Percentiles rank a stretch among this genome's conserved stretches.
Conservation (phyloP, 2,329 filamentous ascomycete species). For the Fusarium keratoplasticum region DNA sequence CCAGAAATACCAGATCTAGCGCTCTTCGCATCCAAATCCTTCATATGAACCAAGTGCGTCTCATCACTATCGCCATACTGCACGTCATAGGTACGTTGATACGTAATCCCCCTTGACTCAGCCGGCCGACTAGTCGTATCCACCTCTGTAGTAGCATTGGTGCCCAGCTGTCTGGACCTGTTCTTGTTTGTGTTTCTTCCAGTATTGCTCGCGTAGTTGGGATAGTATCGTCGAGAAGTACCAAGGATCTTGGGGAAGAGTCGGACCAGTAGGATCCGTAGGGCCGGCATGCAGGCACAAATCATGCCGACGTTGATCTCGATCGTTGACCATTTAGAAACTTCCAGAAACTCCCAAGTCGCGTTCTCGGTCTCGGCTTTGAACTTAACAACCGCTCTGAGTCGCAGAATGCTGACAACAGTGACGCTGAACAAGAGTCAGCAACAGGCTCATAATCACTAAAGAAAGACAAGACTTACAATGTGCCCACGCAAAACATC, state of each 20-base stretch:
- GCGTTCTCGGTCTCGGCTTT: slow-evolving; percentile 46
- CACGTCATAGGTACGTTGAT: slow-evolving; percentile 50
- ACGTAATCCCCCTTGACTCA: slow-evolving; percentile 46
- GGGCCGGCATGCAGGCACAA: slow-evolving; percentile 53
- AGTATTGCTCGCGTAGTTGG: slow-evolving; percentile 35
- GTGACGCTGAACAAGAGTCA: slow-evolving; percentile 46
- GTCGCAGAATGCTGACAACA: slow-evolving; percentile 53
- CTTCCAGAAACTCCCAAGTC: slow-evolving; percentile 50
- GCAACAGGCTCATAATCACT: not conserved
- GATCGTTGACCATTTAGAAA: slow-evolving; percentile 51
- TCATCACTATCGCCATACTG: slow-evolving; percentile 51
- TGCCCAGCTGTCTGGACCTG: slow-evolving; percentile 26
- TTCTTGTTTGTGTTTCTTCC: slow-evolving; percentile 16
- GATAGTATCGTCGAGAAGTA: slow-evolving; percentile 46
- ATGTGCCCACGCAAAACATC: slow-evolving; percentile 64
- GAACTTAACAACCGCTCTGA: slow-evolving; percentile 49
- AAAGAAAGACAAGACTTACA: slow-evolving; percentile 47
- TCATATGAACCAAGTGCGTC: slow-evolving; percentile 47
- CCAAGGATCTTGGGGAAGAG: slow-evolving; percentile 53
- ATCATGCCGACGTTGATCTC: slow-evolving; percentile 55
- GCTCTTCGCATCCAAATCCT: slow-evolving; percentile 39
- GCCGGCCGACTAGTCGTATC: slow-evolving; percentile 32
- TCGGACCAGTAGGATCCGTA: slow-evolving; percentile 50
- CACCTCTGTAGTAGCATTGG: slow-evolving; percentile 41
- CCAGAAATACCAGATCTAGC: slow-evolving; percentile 10